phyloP scores from a whole-genome alignment of 352 stramenopile species.

The Pythium myriotylum region DNA sequence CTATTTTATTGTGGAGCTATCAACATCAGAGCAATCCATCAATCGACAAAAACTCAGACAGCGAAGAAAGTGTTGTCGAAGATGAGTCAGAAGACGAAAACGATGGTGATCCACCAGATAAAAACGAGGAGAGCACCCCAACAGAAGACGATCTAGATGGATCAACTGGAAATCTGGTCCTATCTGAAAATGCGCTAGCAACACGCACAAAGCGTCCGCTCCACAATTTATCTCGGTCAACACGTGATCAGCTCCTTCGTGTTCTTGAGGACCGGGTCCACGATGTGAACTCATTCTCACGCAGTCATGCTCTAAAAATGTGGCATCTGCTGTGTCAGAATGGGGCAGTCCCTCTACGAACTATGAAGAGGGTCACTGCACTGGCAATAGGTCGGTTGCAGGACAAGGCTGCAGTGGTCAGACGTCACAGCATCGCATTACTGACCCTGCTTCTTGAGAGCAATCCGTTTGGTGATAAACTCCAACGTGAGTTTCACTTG shows the following conservation, averaged over 20 bases:
- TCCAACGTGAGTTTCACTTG: conserved; percentile 84
- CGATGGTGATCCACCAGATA: conserved; percentile 1
- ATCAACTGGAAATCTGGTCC: no score
- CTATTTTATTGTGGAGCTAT: conserved; percentile 82
- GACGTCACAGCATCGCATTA: conserved; percentile 86
- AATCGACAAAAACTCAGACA: conserved; percentile 29
- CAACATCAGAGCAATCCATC: conserved; percentile 41
- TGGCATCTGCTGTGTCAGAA: conserved; percentile 86
- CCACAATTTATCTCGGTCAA: conserved; percentile 63
- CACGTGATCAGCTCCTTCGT: conserved; percentile 78
- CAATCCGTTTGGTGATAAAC: conserved; percentile 94
- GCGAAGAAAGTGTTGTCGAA: conserved; percentile 23
- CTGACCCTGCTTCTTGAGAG: conserved; percentile 91
- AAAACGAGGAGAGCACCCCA: conserved; percentile 24
- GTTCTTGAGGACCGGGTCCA: conserved; percentile 90
- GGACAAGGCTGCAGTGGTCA: conserved; percentile 94
- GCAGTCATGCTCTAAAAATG: conserved; percentile 91
- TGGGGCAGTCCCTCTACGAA: conserved; percentile 86
- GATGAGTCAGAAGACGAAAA: conserved; percentile 12
- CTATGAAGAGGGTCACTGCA: conserved; percentile 75
- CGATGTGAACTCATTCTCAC: conserved; percentile 93
- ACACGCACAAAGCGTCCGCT: conserved; percentile 36
- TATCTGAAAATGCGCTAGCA: conserved; percentile 2
- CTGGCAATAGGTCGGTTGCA: conserved; percentile 88
- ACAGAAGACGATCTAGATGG: conserved; percentile 21